Evolutionary conservation across 2,329 filamentous ascomycete genomes (phyloP).

Genomic region (Talaromyces sp.): DNA sequence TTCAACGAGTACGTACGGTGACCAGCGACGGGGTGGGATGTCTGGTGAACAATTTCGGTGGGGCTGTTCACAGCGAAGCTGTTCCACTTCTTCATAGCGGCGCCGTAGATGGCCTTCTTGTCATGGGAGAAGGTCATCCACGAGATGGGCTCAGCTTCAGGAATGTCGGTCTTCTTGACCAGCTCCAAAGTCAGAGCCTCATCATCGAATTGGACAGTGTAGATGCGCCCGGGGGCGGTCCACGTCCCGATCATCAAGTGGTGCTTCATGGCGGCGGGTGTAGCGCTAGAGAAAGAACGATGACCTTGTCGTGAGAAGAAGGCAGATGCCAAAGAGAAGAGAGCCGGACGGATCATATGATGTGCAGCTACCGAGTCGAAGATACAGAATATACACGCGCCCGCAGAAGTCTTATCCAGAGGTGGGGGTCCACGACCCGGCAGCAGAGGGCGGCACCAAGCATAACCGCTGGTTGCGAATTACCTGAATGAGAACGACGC

Average conservation of each 20-base stretch:
- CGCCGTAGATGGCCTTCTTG: conserved; percentile 83
- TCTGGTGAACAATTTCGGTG: conserved; percentile 73
- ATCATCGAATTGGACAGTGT: conserved; percentile 86
- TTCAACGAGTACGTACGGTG: conserved; percentile 58
- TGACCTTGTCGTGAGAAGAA: not conserved
- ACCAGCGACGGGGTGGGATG: conserved; percentile 74
- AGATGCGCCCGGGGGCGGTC: conserved; percentile 87
- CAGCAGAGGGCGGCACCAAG: conserved; percentile 23
- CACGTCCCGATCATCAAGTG: conserved; percentile 92
- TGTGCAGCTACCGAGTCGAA: conserved; percentile 8
- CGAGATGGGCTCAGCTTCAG: conserved; percentile 82
- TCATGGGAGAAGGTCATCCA: conserved; percentile 92
- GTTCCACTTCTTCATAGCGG: conserved; percentile 92
- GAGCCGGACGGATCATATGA: conserved; percentile 21
- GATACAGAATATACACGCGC: conserved; percentile 16
- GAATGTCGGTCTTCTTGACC: conserved; percentile 79
- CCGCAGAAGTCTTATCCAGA: conserved; percentile 12
- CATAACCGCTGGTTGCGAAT: conserved; percentile 9
- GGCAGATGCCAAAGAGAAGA: conserved; percentile 8
- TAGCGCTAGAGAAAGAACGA: conserved; percentile 16
- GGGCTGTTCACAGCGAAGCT: conserved; percentile 77
- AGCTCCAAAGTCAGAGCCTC: conserved; percentile 73
- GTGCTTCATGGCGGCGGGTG: conserved; percentile 67
- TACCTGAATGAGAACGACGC: not conserved
- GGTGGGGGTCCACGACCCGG: conserved; percentile 21